phyloP scores from a whole-genome alignment of 2,329 filamentous ascomycete species.

The Sclerotinia sclerotiorum region DNA sequence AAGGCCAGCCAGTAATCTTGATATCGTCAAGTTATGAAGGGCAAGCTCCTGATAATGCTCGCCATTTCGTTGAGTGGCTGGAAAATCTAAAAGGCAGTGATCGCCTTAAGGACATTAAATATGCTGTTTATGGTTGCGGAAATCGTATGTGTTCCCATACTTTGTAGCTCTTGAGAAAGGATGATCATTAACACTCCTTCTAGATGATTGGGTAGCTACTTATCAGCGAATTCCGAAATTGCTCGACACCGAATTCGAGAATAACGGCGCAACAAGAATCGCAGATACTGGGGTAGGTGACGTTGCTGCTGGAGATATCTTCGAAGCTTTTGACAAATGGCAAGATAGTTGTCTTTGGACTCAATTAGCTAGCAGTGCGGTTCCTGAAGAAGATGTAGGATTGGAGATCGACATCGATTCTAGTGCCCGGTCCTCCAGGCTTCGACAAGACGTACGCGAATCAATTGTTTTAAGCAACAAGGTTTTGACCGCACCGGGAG shows the following conservation, averaged over 20 bases:
- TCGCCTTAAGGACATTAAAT: constrained; percentile 57
- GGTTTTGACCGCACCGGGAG: constrained; percentile 48
- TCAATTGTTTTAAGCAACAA: constrained; percentile 57
- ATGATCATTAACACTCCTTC: constrained; percentile 25
- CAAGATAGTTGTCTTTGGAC: constrained; percentile 58
- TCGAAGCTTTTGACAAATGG: constrained; percentile 68
- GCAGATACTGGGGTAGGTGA: constrained; percentile 9
- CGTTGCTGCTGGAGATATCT: constrained; percentile 54
- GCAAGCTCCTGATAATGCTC: constrained; percentile 70
- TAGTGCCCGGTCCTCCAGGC: constrained; percentile 33
- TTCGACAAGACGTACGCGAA: constrained; percentile 64
- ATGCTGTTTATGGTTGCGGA: constrained; percentile 71
- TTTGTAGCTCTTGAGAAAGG: constrained; percentile 7
- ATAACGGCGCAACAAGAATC: constrained; percentile 23
- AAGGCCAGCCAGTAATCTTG: constrained; percentile 61
- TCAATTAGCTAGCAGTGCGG: constrained; percentile 26
- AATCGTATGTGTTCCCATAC: constrained; percentile 42
- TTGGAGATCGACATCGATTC: constrained; percentile 26
- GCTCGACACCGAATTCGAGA: constrained; percentile 47
- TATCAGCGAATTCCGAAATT: constrained; percentile 67
- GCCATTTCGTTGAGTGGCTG: constrained; percentile 67
- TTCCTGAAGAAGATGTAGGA: not conserved
- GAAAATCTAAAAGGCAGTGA: constrained; percentile 42
- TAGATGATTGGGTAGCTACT: constrained; percentile 56
- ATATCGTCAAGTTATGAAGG: constrained; percentile 74